Evolutionary conservation across 164 flowering plant genomes (phyloP).

Genomic region (Liriodendron chinense): DNA sequence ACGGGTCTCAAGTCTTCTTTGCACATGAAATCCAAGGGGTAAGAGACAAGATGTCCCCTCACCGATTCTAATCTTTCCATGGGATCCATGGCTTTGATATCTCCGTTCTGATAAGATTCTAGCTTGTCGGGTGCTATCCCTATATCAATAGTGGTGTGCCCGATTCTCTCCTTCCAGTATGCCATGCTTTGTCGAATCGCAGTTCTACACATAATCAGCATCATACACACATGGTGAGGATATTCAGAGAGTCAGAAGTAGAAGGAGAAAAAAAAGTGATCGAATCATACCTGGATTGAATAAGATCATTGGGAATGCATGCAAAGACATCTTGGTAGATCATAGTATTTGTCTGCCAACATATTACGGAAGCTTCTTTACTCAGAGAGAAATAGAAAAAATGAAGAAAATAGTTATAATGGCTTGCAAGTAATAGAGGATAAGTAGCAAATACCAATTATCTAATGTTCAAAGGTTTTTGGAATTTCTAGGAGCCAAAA

Average conservation of each 20-base stretch:
- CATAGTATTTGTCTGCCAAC: slow-evolving; percentile 67
- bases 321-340: slow-evolving; percentile 93
- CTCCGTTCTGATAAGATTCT: slow-evolving; percentile 69
- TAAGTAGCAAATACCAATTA: not conserved
- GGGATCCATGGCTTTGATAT: slow-evolving; percentile 52
- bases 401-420: not conserved
- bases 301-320: slow-evolving; percentile 86
- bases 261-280: not conserved
- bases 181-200: slow-evolving; percentile 70
- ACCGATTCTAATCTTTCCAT: slow-evolving; percentile 64
- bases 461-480: not conserved
- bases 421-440: not conserved
- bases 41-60: slow-evolving; percentile 86
- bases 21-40: slow-evolving; percentile 87
- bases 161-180: slow-evolving; percentile 70
- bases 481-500: not conserved
- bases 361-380: not conserved
- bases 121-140: slow-evolving; percentile 82
- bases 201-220: slow-evolving; percentile 36
- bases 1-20: slow-evolving; percentile 94
- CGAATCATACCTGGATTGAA: slow-evolving; percentile 68
- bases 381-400: not conserved
- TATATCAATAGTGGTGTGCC: slow-evolving; percentile 88
- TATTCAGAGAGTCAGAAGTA: not conserved
- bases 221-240: not conserved